Percentiles rank a stretch among this genome's conserved stretches.
Conservation (phyloP, 139 green algal genomes). For the Haematococcus lacustris region DNA sequence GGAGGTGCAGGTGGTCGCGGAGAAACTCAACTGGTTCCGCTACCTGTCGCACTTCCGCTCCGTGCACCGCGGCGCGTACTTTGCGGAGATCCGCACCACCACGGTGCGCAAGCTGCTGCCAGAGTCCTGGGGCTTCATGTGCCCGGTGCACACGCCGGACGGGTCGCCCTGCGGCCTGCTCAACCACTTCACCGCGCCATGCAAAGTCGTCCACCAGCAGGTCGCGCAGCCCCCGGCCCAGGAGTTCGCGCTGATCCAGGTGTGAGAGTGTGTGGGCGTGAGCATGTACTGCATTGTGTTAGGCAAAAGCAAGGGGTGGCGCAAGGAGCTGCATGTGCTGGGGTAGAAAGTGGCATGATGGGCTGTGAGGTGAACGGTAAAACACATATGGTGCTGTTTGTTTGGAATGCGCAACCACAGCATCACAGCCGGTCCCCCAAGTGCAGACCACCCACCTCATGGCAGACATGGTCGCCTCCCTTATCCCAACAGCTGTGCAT, state of each 20-base stretch:
- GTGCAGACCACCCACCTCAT: no score
- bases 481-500: no score
- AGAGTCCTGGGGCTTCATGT: conserved; percentile 97
- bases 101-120: conserved; percentile 90
- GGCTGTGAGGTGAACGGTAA: no score
- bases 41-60: conserved; percentile 89
- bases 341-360: no score
- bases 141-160: conserved; percentile 97
- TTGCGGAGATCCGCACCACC: conserved; percentile 88
- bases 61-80: conserved; percentile 94
- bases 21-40: conserved; percentile 94
- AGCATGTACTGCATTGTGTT: no score
- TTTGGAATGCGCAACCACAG: no score
- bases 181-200: conserved; percentile 81
- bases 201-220: conserved; percentile 49
- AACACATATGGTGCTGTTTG: no score
- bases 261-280: conserved; percentile 16
- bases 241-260: conserved; percentile 28
- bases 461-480: no score
- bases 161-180: conserved; percentile 93
- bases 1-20: conserved; percentile 70
- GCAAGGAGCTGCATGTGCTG: not conserved
- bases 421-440: no score
- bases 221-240: conserved; percentile 18
- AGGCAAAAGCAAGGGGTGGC: not conserved